Evolutionary conservation across 345 rosid genomes (phyloP), one percentile per base, ranked within the genome.

Genomic region (Litchi chinensis): DNA sequence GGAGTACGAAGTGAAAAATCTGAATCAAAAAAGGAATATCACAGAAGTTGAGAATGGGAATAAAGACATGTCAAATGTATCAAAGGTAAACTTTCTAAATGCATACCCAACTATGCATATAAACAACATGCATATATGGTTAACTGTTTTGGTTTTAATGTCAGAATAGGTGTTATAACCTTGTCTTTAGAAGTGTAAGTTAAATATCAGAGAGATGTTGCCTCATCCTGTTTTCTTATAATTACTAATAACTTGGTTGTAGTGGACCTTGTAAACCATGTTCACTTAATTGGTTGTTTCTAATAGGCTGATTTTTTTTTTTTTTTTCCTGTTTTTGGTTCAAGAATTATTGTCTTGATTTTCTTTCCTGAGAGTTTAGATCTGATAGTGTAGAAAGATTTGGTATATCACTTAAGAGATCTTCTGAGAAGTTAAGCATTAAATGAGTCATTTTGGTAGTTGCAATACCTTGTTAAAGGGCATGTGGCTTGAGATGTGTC

Each of bases 1-100:
- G 79, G 91, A 79, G 69, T 71, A 74, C 54, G 90, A 81, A 64
- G 84, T 60, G 39, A 60, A 41, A 77, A 83, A 69, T 41, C 15
- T 22, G 37, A 76, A 79, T 75, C 77, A 82, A 41, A 41, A 73
- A 11, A 77, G 79, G 78, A 78, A 76, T 75, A 57, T 69, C 40
- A 52, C 28, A 39, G 87, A 74, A 83, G 82, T 82, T 76, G 81
- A 79, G 64, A 78, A 79, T 76, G 80, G 24, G 65, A 82, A 74
- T 81, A 56, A n/a, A 74, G 84, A 73, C 66, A 59, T 65, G 70
- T 57, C 59, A 26, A 60, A 75, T 44, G 65, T 71, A 28, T 63
- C 64, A 37, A 71, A 85, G 86, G 93, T 88, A 81, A 74, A 57
- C 52, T 43, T 44, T 10, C 39, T 21, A 7, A n/a, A 54, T 22